Conservation (phyloP, 805 yeast genomes). For the Pichia nanzhaoensis region DNA sequence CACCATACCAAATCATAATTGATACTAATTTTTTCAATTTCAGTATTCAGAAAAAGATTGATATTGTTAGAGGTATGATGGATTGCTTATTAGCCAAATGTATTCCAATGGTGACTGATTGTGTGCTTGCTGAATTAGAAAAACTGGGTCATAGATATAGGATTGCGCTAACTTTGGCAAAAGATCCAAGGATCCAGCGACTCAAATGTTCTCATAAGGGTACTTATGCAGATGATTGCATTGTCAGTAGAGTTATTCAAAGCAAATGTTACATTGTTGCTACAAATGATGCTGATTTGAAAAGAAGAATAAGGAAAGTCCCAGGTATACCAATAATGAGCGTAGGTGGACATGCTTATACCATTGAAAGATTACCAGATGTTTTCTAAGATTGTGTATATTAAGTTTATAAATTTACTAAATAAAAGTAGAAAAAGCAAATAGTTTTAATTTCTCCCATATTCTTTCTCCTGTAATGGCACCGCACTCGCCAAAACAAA, state of each 20-base stretch:
- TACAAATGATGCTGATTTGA: conserved; percentile 94
- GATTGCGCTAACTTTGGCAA: conserved; percentile 86
- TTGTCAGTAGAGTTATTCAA: conserved; percentile 87
- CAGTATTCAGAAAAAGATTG: conserved; percentile 92
- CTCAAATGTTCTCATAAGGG: conserved; percentile 90
- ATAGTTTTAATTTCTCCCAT: no score
- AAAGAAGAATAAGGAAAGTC: conserved; percentile 87
- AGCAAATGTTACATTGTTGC: conserved; percentile 97
- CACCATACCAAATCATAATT: conserved; percentile 94
- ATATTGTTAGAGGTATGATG: conserved; percentile 95
- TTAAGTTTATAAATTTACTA: neutral
- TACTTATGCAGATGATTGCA: conserved; percentile 96
- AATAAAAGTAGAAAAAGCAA: neutral
- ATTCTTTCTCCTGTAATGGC: no score
- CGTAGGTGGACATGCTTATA: conserved; percentile 90
- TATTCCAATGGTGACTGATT: conserved; percentile 92
- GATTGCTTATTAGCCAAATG: conserved; percentile 91
- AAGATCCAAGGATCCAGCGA: conserved; percentile 86
- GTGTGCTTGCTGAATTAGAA: conserved; percentile 97
- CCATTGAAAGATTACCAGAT: conserved; percentile 90
- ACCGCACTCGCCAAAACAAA: no score
- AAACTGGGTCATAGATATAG: conserved; percentile 92
- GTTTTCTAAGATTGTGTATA: conserved; percentile 46
- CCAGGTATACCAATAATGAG: conserved; percentile 98
- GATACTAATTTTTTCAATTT: conserved; percentile 97